Conservation (phyloP, 2,329 filamentous ascomycete species). For the Penicillium sp. region DNA sequence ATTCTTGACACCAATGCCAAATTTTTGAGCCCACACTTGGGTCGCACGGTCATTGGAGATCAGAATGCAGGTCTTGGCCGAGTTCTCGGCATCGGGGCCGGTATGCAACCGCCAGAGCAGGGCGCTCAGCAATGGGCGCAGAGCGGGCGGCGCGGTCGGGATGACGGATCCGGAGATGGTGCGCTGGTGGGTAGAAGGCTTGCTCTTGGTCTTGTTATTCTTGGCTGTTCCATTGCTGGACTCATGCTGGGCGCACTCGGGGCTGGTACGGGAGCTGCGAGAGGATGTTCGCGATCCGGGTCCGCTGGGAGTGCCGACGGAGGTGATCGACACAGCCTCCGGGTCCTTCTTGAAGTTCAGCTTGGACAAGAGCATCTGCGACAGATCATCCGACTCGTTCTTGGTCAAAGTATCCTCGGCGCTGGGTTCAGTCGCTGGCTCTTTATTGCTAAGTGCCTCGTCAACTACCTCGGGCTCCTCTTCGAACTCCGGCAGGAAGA, state of each 20-base stretch:
- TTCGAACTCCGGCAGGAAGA: constrained; percentile 46
- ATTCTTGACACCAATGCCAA: constrained; percentile 49
- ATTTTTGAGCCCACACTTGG: constrained; percentile 49
- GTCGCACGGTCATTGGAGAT: constrained; percentile 47
- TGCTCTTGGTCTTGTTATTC: constrained; percentile 22
- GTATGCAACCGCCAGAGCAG: constrained; percentile 48
- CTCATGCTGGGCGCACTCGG: constrained; percentile 40
- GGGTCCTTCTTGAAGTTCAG: constrained; percentile 48
- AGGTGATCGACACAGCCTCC: constrained; percentile 41
- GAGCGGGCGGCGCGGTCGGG: constrained; percentile 39
- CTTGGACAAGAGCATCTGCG: constrained; percentile 50
- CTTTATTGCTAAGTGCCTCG: constrained; percentile 19
- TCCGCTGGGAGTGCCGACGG: constrained; percentile 44
- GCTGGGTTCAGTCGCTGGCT: constrained; percentile 20
- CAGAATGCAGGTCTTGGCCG: constrained; percentile 42
- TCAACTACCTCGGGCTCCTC: constrained; percentile 36
- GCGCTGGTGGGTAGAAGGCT: constrained; percentile 32
- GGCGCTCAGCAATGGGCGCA: constrained; percentile 47
- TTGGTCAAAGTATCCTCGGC: constrained; percentile 17
- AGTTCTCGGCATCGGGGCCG: constrained; percentile 33
- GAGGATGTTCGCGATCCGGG: constrained; percentile 47
- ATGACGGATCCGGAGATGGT: constrained; percentile 36
- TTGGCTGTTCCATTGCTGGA: constrained; percentile 24
- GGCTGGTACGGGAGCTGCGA: constrained; percentile 48
- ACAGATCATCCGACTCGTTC: constrained; percentile 40